Percentiles rank a stretch among this genome's conserved stretches.
Conservation (phyloP, 1,284 basidiomycete genomes). For the Malassezia brasiliensis region DNA sequence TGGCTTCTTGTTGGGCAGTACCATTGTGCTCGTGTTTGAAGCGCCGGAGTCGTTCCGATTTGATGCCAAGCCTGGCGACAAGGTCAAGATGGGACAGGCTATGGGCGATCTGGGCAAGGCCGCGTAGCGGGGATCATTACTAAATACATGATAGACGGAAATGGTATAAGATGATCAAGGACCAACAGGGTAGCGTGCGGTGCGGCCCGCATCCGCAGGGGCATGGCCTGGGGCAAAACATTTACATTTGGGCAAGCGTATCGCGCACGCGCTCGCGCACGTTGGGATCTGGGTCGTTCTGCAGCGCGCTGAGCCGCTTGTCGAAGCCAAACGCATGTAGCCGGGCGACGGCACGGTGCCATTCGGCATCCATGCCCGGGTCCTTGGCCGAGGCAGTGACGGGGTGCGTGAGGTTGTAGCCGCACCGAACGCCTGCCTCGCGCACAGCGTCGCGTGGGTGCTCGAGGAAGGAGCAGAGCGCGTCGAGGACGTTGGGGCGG, state of each 20-base stretch:
- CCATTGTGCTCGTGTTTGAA: slow-evolving; percentile 93
- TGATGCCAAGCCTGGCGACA: slow-evolving; percentile 66
- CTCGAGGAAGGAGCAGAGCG: slow-evolving; percentile 26
- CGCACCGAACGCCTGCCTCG: slow-evolving; percentile 12
- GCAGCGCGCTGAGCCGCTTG: not conserved
- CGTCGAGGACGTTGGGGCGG: slow-evolving; percentile 33
- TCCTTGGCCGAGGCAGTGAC: not conserved
- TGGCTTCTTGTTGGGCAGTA: slow-evolving; percentile 87
- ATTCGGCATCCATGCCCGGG: not conserved
- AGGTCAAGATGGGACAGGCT: slow-evolving; percentile 75
- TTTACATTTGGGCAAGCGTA: not conserved
- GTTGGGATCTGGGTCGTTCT: not conserved
- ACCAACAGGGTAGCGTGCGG: too few relatives aligned
- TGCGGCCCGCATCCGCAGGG: too few relatives aligned
- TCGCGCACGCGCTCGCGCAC: not conserved
- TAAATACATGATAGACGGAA: too few relatives aligned
- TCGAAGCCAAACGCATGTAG: slow-evolving; percentile 11
- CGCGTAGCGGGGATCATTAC: too few relatives aligned
- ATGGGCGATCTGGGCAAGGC: slow-evolving; percentile 45
- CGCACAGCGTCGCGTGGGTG: not conserved
- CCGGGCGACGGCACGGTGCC: not conserved
- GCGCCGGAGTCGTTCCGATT: slow-evolving; percentile 79
- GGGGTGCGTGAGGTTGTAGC: slow-evolving; percentile 2
- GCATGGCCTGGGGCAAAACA: not conserved
- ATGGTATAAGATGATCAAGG: too few relatives aligned